Base-by-base conservation (phyloP, 345 rosid species). In the Erodium maritimum region DNA sequence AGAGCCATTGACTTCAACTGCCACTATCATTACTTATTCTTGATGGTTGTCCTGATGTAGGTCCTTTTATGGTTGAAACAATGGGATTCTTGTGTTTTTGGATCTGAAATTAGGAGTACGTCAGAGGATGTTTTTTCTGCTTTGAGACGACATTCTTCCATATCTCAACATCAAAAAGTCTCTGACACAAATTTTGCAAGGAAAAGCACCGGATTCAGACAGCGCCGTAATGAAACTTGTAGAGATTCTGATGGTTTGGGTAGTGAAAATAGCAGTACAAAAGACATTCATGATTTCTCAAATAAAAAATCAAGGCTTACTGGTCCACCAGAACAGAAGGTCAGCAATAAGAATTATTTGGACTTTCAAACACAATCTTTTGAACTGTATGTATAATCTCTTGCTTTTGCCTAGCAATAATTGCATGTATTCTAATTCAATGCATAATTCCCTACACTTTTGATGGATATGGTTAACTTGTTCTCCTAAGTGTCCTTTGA, bases 31-130 rank as follows among this genome's bases (percentile, higher is more conserved):
- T 42, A 42, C 48, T 42, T 42, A 42, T 42, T 42, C 13, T 42
- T 7, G 17, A 42, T 65, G 23, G 29, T 46, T 61, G 45, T 51
- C 45, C 53, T 65, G 17, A 62, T 75, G 63, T 78, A 93, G 99
- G 95, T 89, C 48, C 88, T 89, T 55, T 66, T 86, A 46, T 93
- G 99, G 99, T 75, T 93, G 69, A 93, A 93, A 77, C 95, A 93
- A 71, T 93, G 99, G 99, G 99, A 93, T 71, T 81, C 96, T 54
- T 75, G 82, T 80, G 99, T 93, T 77, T 93, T 86, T 76, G 95
- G 95, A 66, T 89, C 96, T 70, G 96, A 79, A 76, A 80, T 93
- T 59, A 87, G 89, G 78, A 87, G 79, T 74, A 93, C 99, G 4
- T 62, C 86, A 45, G 96, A 93, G 69, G 96, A 89, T 51, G 89